Evolutionary conservation across 2,329 filamentous ascomycete genomes (phyloP).

Genomic region (Hirsutella rhossiliensis): DNA sequence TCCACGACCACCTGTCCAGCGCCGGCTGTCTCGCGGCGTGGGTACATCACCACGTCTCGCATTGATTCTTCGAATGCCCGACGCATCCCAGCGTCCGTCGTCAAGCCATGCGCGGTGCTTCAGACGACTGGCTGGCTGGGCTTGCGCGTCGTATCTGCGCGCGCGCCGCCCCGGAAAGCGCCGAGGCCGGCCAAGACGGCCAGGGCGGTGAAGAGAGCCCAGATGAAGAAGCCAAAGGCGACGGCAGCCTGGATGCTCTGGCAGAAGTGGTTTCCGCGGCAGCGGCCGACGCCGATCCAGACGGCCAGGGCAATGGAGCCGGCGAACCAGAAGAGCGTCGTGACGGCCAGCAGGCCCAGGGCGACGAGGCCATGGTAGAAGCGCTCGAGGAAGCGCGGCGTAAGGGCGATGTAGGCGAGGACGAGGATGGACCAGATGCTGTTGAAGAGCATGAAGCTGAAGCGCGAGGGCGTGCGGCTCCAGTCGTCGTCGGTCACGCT

Average conservation of each 20-base stretch:
- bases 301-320: slow-evolving; percentile 70
- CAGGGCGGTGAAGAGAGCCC: slow-evolving; percentile 36
- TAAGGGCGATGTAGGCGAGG: slow-evolving; percentile 56
- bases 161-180: slow-evolving; percentile 21
- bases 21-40: no score
- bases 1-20: no score
- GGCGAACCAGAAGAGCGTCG: slow-evolving; percentile 82
- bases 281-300: slow-evolving; percentile 40
- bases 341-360: slow-evolving; percentile 56
- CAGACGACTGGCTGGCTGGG: not conserved
- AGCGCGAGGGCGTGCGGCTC: slow-evolving; percentile 34
- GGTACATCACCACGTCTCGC: no score
- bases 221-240: slow-evolving; percentile 56
- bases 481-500: not conserved
- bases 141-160: slow-evolving; percentile 13
- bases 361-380: slow-evolving; percentile 54
- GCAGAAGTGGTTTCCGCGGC: slow-evolving; percentile 44
- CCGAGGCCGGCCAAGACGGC: slow-evolving; percentile 33
- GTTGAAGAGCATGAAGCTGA: slow-evolving; percentile 73
- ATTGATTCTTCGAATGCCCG: no score
- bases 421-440: slow-evolving; percentile 64
- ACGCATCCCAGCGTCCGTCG: no score
- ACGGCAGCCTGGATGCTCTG: slow-evolving; percentile 48
- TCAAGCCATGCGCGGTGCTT: no score
- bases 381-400: slow-evolving; percentile 49